Conservation (phyloP, 345 rosid species). For the Theobroma cacao region DNA sequence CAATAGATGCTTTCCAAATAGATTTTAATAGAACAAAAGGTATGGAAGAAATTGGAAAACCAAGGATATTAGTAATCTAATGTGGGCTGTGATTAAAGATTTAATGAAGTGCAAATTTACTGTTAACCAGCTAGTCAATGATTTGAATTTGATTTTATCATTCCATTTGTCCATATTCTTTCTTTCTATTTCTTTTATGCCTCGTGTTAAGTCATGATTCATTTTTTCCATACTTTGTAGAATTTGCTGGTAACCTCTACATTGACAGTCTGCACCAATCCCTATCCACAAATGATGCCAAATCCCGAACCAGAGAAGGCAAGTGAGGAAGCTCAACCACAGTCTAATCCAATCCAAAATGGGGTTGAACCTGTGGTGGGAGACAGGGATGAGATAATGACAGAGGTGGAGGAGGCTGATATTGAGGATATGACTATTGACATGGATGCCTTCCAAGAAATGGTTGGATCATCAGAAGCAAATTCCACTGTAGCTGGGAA, state of each 20-base stretch:
- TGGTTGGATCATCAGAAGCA: conserved; percentile 48
- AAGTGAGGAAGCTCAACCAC: conserved; percentile 27
- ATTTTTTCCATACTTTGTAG: conserved; percentile 28
- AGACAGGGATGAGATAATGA: conserved; percentile 69
- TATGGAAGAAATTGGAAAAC: background rate
- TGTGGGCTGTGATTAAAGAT: background rate
- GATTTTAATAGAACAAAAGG: background rate
- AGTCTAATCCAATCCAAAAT: conserved; percentile 41
- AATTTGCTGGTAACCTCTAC: conserved; percentile 80
- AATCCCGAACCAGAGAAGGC: conserved; percentile 29
- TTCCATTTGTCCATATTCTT: background rate
- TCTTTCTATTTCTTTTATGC: background rate
- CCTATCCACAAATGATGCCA: conserved; percentile 38
- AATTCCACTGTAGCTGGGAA: conserved; percentile 35
- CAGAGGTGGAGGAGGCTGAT: conserved; percentile 69
- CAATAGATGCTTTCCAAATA: background rate
- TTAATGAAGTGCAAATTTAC: background rate
- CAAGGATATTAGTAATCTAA: background rate
- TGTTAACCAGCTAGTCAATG: background rate
- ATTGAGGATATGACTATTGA: conserved; percentile 65
- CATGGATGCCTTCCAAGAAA: conserved; percentile 60
- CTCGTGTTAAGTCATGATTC: background rate
- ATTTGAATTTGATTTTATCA: background rate
- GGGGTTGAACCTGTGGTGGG: conserved; percentile 59
- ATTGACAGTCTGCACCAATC: conserved; percentile 45